Conservation (phyloP, 306 rosid species). For the Medicago arabica region DNA sequence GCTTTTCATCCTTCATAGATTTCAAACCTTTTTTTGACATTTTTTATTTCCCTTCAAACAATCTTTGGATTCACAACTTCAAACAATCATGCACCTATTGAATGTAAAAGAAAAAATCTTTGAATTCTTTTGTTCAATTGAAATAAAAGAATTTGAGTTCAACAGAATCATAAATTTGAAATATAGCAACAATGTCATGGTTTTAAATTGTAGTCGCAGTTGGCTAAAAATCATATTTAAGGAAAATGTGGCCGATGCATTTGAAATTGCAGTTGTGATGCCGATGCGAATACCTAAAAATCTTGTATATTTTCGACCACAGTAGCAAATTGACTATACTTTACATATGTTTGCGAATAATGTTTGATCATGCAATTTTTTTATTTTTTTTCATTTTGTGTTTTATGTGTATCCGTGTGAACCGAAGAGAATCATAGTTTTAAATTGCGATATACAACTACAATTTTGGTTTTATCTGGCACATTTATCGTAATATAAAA, state of each 20-base stretch:
- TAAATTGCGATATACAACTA: background rate
- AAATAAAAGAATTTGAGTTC: background rate
- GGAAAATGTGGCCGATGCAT: background rate
- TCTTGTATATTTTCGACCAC: background rate
- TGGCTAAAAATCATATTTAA: background rate
- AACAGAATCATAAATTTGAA: background rate
- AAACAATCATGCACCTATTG: conserved; percentile 20
- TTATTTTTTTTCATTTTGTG: background rate
- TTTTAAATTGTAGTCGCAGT: background rate
- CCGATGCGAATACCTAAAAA: background rate
- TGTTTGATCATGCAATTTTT: conserved; percentile 6
- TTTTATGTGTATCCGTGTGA: background rate
- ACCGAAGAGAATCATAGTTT: background rate
- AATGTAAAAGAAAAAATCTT: conserved; percentile 22
- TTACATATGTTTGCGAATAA: background rate
- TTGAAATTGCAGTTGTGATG: background rate
- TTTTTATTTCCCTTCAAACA: conserved; percentile 40
- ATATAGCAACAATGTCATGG: background rate
- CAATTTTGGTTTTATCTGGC: background rate
- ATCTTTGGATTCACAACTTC: background rate
- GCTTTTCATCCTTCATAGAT: conserved; percentile 64
- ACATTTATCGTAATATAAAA: background rate
- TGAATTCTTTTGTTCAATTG: conserved; percentile 5
- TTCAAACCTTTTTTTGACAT: conserved; percentile 67
- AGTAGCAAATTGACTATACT: background rate